phyloP scores from a whole-genome alignment of 106 monocot genomes.

The Acorus calamus region DNA sequence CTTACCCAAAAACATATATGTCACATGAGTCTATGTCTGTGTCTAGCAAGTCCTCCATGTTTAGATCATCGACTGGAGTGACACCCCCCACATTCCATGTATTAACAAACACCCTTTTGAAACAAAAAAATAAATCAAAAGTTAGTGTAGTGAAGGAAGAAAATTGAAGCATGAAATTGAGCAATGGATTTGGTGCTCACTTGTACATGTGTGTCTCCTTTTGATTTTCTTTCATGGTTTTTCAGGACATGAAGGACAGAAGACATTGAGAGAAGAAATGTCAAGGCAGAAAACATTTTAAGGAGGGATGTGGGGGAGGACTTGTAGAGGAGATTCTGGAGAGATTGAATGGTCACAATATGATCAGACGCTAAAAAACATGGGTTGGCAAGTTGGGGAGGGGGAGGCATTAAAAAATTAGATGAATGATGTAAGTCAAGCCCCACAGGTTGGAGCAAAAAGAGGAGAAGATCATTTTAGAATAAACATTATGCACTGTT shows the following conservation, averaged over 20 bases:
- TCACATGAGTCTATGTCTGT: conserved; percentile 39
- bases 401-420: neutral
- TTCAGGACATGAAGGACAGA: neutral
- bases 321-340: neutral
- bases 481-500: too few species aligned
- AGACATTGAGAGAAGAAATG: neutral
- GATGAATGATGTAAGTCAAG: too few species aligned
- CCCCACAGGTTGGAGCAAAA: too few species aligned
- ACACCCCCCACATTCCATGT: conserved; percentile 78
- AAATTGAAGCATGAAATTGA: neutral
- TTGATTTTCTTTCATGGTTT: conserved; percentile 6
- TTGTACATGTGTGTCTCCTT: conserved; percentile 38
- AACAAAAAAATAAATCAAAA: neutral
- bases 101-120: conserved; percentile 41
- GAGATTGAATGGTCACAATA: neutral
- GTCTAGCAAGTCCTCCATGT: conserved; percentile 70
- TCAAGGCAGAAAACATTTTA: neutral
- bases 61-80: conserved; percentile 30
- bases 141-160: neutral
- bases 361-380: neutral
- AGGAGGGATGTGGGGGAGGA: neutral
- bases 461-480: too few species aligned
- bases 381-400: neutral
- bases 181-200: conserved; percentile 15
- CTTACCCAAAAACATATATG: conserved; percentile 70